Conservation (phyloP, 305 asterid genomes). For the Solanum aculeatissimum region DNA sequence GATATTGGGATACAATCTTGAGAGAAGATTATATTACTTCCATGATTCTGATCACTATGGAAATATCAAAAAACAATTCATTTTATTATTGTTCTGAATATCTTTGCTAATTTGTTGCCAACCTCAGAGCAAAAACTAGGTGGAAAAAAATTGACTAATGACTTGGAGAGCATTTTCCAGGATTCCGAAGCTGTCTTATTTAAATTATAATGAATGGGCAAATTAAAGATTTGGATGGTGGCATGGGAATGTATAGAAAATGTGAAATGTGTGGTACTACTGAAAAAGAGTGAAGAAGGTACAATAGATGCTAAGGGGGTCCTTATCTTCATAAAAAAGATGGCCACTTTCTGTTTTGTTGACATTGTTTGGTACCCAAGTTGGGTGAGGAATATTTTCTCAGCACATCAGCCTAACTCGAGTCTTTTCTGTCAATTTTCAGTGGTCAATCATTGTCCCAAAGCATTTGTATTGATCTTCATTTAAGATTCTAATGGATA, state of each 20-base stretch:
- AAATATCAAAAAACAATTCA: background rate
- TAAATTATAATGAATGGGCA: background rate
- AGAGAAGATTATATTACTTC: background rate
- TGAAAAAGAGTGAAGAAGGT: background rate
- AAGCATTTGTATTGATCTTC: background rate
- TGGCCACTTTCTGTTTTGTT: background rate
- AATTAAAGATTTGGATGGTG: background rate
- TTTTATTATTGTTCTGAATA: background rate
- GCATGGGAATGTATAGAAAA: background rate
- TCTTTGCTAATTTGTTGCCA: background rate
- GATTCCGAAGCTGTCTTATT: background rate
- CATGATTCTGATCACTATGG: background rate
- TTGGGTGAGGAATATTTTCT: background rate
- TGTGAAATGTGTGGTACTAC: background rate
- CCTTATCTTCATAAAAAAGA: background rate
- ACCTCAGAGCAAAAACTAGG: background rate
- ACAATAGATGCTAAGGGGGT: background rate
- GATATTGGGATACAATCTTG: background rate
- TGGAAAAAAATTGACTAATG: no score
- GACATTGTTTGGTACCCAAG: background rate
- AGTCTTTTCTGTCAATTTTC: background rate
- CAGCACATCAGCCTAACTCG: background rate
- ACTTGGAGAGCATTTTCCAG: background rate
- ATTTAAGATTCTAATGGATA: background rate
- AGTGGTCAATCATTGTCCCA: background rate